Evolutionary conservation across 176 grass and related monocot genomes (phyloP).

Genomic region (Aegilops umbellulata): DNA sequence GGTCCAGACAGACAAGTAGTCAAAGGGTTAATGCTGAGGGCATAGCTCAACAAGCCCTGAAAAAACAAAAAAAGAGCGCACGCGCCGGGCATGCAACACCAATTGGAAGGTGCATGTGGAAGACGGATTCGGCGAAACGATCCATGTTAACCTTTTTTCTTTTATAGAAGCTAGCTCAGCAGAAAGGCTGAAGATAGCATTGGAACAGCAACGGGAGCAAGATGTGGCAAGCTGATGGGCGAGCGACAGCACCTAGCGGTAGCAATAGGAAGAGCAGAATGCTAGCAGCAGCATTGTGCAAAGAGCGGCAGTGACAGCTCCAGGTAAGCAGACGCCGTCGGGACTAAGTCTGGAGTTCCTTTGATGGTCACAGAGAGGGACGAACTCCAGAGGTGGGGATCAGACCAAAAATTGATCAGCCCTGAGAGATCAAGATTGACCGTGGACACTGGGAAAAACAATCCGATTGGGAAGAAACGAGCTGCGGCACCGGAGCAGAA

Average conservation of each 20-base stretch:
- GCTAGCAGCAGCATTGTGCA: not conserved
- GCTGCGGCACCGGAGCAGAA: no score
- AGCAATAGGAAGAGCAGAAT: not conserved
- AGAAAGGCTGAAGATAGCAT: not conserved
- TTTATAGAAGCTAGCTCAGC: not conserved
- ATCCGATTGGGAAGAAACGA: not conserved
- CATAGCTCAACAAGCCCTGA: no score
- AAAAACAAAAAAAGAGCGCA: no score
- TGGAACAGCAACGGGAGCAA: not conserved
- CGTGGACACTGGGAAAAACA: not conserved
- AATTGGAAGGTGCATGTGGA: not conserved
- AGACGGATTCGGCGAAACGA: not conserved
- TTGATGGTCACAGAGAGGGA: not conserved
- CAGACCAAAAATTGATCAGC: not conserved
- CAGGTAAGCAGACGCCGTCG: not conserved
- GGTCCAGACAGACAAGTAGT: no score
- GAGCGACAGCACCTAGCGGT: not conserved
- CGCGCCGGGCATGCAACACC: not conserved
- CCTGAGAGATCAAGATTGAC: not conserved
- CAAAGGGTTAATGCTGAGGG: no score
- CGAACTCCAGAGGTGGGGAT: not conserved
- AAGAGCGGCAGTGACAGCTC: not conserved
- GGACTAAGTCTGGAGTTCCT: not conserved
- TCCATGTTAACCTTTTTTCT: not conserved
- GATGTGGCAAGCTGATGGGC: not conserved